These are phyloP conservation scores for Cephaloascus albidus DNA, from an alignment of 805 yeast genomes.

Conservation along the genomic window DNA sequence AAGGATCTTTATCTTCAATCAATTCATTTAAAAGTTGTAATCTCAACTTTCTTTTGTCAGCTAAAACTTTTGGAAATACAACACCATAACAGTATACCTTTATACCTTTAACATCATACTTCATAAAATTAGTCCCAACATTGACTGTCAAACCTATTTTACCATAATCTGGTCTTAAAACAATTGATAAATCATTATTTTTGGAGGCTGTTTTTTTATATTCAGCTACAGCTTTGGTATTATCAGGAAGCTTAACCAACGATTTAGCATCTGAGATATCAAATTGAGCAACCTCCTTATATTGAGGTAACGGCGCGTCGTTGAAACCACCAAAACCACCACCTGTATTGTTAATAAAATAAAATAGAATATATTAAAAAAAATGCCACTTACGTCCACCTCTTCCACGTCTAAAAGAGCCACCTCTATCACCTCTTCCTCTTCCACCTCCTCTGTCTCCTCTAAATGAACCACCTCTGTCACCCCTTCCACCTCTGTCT, in stretches of 20 bases:
- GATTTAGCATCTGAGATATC: too few species aligned
- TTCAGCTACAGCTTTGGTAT: slow-evolving; percentile 6
- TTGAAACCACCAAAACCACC: slow-evolving; percentile 7
- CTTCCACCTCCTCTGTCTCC: slow-evolving; percentile 4
- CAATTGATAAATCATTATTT: too few species aligned
- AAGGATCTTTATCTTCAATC: slow-evolving; percentile 1
- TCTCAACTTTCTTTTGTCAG: slow-evolving; percentile 8
- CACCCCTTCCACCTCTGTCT: slow-evolving; percentile 8
- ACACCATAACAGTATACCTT: slow-evolving; percentile 10
- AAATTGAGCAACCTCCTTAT: slow-evolving; percentile 8
- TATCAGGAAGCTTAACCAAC: slow-evolving; percentile 5
- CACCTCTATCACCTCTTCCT: slow-evolving; percentile 6
- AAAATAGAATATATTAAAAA: too few species aligned
- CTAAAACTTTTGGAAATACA: slow-evolving; percentile 10
- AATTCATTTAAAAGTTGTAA: slow-evolving; percentile 10
- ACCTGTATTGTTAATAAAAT: too few species aligned
- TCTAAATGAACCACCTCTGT: slow-evolving; percentile 5
- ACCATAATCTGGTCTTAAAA: slow-evolving; percentile 13
- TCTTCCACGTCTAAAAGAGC: too few species aligned
- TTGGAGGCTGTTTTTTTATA: slow-evolving; percentile 1
- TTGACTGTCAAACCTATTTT: slow-evolving; percentile 9
- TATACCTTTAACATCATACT: slow-evolving; percentile 7
- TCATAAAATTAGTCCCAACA: slow-evolving; percentile 11
- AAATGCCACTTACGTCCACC: too few species aligned
- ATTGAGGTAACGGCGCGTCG: slow-evolving; percentile 9